Base-by-base conservation (phyloP, 163 green algal genomes). In the Coccomyxa subellipsoidea region DNA sequence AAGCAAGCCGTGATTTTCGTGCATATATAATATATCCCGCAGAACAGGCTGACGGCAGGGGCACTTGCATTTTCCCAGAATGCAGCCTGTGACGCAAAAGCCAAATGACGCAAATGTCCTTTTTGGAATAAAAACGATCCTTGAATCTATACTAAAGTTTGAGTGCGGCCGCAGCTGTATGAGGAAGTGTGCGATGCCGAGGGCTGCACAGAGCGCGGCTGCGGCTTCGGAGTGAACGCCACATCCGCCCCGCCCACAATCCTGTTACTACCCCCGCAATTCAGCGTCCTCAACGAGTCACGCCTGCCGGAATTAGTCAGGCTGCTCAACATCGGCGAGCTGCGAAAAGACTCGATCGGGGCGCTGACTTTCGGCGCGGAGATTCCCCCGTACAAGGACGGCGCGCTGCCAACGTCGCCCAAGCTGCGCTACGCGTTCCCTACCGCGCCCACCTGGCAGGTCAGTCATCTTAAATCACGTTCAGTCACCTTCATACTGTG, bases 341-440 rank as follows among this genome's bases (percentile, higher is more conserved):
- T 53, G 66, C 66, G 38, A 9, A 40, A 71, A 21, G 34, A 70
- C 37, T n/a, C 21, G 25, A 38, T 84, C 35, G 80, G 80, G 0
- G 80, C 80, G 80, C 34, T 84, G 70, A 80, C 80, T 6, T 84
- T 84, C 72, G 80, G 80, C 70, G 53, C 71, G 6, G 40, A 76
- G 70, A 53, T 84, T 18, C 80, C 80, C 8, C 21, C 21, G 18
- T 69, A 69, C 71, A 84, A 84, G 71, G 38, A 70, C 32, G 70
- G 70, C 31, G 7, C 7, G 25, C 66, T 54, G 39, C 32, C 38
- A 32, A 53, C n/a, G 2, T 71, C 37, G n/a, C 69, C 38, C 76
- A 79, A 78, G 34, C 21, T 36, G 37, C 38, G 75, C 36, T 25
- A 69, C 70, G 32, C 70, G 29, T 84, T 47, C 54, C 53, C 81